Conservation (phyloP, 257 asterid genomes). For the Henckelia pumila region DNA sequence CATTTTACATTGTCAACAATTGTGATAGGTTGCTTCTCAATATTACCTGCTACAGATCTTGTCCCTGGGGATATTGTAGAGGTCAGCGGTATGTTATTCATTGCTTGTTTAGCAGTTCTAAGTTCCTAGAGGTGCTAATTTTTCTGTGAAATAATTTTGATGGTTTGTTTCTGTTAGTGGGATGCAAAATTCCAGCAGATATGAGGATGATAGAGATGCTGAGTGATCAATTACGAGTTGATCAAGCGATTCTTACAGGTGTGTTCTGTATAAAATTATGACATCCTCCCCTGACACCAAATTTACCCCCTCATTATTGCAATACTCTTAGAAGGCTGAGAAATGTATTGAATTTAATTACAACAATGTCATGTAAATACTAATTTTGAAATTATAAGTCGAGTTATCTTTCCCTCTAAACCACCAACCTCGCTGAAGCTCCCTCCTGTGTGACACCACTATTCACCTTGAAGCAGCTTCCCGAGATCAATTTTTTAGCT, state of each 20-base stretch:
- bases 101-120: conserved; percentile 17
- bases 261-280: conserved; percentile 8
- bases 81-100: conserved; percentile 73
- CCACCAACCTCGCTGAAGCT: not conserved
- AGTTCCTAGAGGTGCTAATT: conserved; percentile 18
- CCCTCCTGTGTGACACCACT: not conserved
- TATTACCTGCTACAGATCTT: conserved; percentile 90
- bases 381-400: not conserved
- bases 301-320: not conserved
- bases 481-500: not conserved
- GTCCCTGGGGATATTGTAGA: conserved; percentile 99
- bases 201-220: conserved; percentile 94
- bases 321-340: not conserved
- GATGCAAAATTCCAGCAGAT: conserved; percentile 98
- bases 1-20: conserved; percentile 24
- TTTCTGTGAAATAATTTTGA: conserved; percentile 22
- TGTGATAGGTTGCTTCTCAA: conserved; percentile 82
- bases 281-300: conserved; percentile 7
- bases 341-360: not conserved
- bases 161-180: conserved; percentile 52
- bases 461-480: not conserved
- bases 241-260: conserved; percentile 99
- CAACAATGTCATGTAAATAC: not conserved
- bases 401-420: not conserved
- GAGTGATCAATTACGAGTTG: conserved; percentile 89